Base-by-base conservation (phyloP, 2,329 filamentous ascomycete genomes). In the Fusarium sp. region DNA sequence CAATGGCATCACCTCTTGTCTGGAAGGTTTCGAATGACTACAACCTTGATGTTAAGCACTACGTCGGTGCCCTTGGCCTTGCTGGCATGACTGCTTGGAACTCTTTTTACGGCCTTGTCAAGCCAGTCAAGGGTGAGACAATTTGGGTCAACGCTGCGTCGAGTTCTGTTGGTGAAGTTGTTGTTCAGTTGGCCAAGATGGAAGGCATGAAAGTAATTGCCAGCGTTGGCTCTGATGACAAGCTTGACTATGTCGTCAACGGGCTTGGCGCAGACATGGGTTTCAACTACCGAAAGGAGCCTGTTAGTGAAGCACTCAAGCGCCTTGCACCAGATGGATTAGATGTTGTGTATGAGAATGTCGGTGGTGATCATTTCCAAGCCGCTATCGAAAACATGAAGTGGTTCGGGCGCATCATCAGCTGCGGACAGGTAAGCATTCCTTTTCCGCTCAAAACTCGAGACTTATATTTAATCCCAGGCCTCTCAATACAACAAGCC, bases 371-470 rank as follows among this genome's bases (percentile, higher is more conserved):
- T 53, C 49, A 53, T 41, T 53, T 53, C 49, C 35, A 53, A 53
- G 49, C 49, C 26, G 49, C 49, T 5, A 53, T 53, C 8, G 35
- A 53, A 7, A 53, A 53, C 35, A 53, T 53, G 49, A 53, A 53
- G 23, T 53, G 49, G 49, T 53, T 53, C 4, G 23, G 49, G 2
- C 35, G 49, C 23, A 53, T 53, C 18, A 53, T 53, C 10, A 53
- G 49, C 35, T 53, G 49, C 1, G 35, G 35, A 41, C 38, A 33
- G 15, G 49, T 53, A 20, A 20, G 49, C 7, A 9, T 30, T 26
- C 17, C 9, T 6, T 15, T 6, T 10, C 15, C 4, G 4, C 5
- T 11, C 8, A 23, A 6, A 11, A 4, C 11, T 9, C 5, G 11
- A 1, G 7, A 4, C 33, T 37, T 1, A 0, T 23, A 40, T 13